These are phyloP conservation scores for Boletales sp. DNA, from an alignment of 768 basidiomycete species.

Conservation along the genomic window DNA sequence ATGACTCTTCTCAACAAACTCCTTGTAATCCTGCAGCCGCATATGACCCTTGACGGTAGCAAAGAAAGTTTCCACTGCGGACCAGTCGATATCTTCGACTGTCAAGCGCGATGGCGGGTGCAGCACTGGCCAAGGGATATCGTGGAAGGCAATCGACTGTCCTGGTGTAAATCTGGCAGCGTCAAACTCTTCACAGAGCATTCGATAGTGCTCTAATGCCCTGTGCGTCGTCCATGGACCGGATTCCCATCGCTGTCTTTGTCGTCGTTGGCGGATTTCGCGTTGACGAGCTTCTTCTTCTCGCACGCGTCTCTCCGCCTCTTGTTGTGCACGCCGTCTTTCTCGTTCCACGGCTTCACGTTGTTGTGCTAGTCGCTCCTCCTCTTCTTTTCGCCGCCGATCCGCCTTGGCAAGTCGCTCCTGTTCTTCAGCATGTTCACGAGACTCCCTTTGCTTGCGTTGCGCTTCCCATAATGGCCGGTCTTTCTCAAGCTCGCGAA, in stretches of 20 bases:
- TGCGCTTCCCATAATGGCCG: slow-evolving; percentile 58
- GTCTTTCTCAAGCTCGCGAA: slow-evolving; percentile 65
- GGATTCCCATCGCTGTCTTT: slow-evolving; percentile 51
- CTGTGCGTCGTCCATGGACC: slow-evolving; percentile 62
- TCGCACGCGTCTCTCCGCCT: slow-evolving; percentile 28
- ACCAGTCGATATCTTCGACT: slow-evolving; percentile 68
- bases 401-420: slow-evolving; percentile 35
- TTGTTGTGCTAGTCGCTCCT: slow-evolving; percentile 19
- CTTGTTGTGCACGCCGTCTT: slow-evolving; percentile 18
- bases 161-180: slow-evolving; percentile 49
- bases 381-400: slow-evolving; percentile 30
- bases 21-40: slow-evolving; percentile 58
- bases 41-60: slow-evolving; percentile 46
- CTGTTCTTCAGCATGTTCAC: slow-evolving; percentile 43
- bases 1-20: slow-evolving; percentile 66
- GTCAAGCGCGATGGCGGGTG: slow-evolving; percentile 47
- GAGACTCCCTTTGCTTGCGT: slow-evolving; percentile 42
- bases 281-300: slow-evolving; percentile 38
- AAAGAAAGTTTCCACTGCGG: slow-evolving; percentile 71
- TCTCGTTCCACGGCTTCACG: slow-evolving; percentile 26
- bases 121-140: slow-evolving; percentile 76
- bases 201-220: slow-evolving; percentile 68
- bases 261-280: slow-evolving; percentile 41
- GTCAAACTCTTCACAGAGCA: slow-evolving; percentile 62
- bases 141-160: slow-evolving; percentile 53